Percentiles rank a stretch among this genome's conserved stretches.
These are phyloP conservation scores for Rubia balearica DNA, from an alignment of 305 asterid species.

Conservation along the genomic window DNA sequence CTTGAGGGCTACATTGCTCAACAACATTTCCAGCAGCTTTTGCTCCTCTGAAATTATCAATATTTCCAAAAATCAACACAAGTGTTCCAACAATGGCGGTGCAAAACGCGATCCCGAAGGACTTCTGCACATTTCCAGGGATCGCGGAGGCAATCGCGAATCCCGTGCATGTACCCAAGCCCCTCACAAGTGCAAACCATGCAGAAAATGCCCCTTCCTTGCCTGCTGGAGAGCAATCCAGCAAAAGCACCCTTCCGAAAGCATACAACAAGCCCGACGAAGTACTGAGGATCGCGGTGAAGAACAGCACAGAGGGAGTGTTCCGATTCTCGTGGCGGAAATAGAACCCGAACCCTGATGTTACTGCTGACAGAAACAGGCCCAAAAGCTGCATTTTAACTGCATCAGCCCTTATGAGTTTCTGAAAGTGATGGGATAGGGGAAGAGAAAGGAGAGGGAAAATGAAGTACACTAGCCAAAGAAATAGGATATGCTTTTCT, in stretches of 20 bases:
- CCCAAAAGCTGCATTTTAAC: constrained; percentile 92
- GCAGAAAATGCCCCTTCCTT: constrained; percentile 85
- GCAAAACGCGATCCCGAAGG: constrained; percentile 62
- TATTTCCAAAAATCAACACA: constrained; percentile 65
- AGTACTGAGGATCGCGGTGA: constrained; percentile 65
- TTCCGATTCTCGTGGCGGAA: constrained; percentile 45
- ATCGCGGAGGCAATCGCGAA: constrained; percentile 56
- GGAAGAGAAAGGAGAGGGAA: constrained; percentile 75
- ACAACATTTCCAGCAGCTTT: constrained; percentile 71
- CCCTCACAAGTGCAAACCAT: constrained; percentile 79
- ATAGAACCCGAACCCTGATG: constrained; percentile 77
- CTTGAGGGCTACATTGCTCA: constrained; percentile 32
- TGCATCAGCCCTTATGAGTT: constrained; percentile 49
- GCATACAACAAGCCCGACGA: constrained; percentile 67
- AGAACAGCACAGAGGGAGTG: constrained; percentile 36
- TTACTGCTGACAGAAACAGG: constrained; percentile 43
- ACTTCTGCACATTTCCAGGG: constrained; percentile 47
- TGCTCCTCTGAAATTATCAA: constrained; percentile 78
- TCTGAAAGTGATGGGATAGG: constrained; percentile 55
- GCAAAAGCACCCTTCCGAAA: constrained; percentile 65
- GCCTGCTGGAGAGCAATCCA: constrained; percentile 83
- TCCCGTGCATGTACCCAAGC: constrained; percentile 61
- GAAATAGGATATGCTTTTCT: constrained; percentile 35
- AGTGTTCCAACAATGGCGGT: constrained; percentile 47
- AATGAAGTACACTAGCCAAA: constrained; percentile 65